phyloP scores from a whole-genome alignment of 2,329 filamentous ascomycete genomes.

The Myriangium duriaei region DNA sequence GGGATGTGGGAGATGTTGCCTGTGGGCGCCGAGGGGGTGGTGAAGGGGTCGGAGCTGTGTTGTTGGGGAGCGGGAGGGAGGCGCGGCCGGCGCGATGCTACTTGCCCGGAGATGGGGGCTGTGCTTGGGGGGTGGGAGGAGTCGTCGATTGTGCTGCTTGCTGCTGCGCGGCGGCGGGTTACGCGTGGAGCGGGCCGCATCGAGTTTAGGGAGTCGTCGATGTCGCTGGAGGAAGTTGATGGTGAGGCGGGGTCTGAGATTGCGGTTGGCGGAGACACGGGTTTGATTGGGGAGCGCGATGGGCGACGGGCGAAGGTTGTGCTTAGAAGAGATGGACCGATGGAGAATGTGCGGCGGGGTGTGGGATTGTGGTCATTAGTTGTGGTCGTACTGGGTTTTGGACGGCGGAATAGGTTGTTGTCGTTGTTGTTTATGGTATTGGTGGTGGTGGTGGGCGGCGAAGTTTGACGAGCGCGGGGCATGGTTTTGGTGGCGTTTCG shows the following conservation, averaged over 20 bases:
- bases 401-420: not conserved
- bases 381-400: not conserved
- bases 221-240: not conserved
- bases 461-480: not conserved
- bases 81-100: not conserved
- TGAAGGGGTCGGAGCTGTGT: not conserved
- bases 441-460: not conserved
- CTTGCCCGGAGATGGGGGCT: not conserved
- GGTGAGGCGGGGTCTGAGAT: too few relatives aligned
- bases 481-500: too few relatives aligned
- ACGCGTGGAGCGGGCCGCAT: not conserved
- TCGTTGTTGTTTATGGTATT: not conserved
- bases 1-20: not conserved
- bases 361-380: conserved; percentile 4
- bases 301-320: conserved; percentile 4
- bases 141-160: not conserved
- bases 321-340: conserved; percentile 1
- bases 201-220: conserved; percentile 5
- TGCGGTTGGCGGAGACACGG: not conserved
- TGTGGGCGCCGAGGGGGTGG: not conserved
- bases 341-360: not conserved
- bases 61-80: conserved; percentile 1
- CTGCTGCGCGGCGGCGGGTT: not conserved
- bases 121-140: conserved; percentile 1
- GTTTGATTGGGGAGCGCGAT: conserved; percentile 1